These are phyloP conservation scores for Yamadazyma diospyri DNA, from an alignment of 1,139 yeast species.

Conservation along the genomic window DNA sequence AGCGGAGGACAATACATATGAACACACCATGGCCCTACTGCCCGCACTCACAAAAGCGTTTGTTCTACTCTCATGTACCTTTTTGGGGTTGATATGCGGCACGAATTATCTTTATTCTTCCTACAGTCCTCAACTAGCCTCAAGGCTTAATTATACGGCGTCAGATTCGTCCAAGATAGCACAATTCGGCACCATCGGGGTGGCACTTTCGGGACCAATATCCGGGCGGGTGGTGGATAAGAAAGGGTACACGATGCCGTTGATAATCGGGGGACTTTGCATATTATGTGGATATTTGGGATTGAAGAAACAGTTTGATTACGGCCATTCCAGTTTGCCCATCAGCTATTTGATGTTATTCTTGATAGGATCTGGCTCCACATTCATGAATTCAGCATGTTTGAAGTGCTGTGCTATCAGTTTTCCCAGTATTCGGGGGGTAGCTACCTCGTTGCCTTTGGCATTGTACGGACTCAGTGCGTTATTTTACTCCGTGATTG, in stretches of 20 bases:
- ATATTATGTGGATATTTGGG: conserved; percentile 46
- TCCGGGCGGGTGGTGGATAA: conserved; percentile 60
- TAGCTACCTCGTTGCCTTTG: conserved; percentile 58
- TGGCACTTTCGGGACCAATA: conserved; percentile 53
- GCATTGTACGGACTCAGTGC: conserved; percentile 62
- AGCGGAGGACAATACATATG: too few relatives aligned
- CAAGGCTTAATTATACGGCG: conserved; percentile 47
- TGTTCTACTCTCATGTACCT: conserved; percentile 44
- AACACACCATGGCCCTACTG: conserved; percentile 12
- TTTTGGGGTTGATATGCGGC: conserved; percentile 55
- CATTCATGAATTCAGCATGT: conserved; percentile 49
- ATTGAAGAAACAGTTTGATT: conserved; percentile 44
- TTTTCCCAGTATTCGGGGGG: conserved; percentile 54
- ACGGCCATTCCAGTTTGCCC: conserved; percentile 23
- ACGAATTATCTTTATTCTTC: conserved; percentile 59
- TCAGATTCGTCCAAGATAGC: conserved; percentile 57
- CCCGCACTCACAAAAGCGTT: conserved; percentile 30
- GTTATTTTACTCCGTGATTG: conserved; percentile 49
- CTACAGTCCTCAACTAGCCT: conserved; percentile 63
- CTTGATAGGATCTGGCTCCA: conserved; percentile 52
- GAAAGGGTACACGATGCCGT: conserved; percentile 45
- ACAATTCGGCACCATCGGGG: conserved; percentile 56
- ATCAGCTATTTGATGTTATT: conserved; percentile 38
- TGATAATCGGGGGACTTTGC: conserved; percentile 40
- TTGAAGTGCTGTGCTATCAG: conserved; percentile 57